A percentile compares a stretch with the other conserved stretches of the same genome.
Conservation (phyloP, 2,329 filamentous ascomycete genomes). For the Xylariaceae sp. region DNA sequence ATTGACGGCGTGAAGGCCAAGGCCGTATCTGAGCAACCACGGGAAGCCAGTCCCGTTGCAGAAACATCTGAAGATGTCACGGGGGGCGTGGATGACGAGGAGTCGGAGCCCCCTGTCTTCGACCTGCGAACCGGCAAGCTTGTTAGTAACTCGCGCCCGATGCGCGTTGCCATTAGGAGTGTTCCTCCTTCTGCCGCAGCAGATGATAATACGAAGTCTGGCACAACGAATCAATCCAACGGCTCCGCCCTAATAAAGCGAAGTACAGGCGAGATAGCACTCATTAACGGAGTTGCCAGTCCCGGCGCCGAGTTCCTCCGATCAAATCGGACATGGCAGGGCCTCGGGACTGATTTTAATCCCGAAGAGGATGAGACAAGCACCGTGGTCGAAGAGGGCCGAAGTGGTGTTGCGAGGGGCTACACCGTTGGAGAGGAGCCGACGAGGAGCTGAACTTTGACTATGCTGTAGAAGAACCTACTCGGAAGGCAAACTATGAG, state of each 20-base stretch:
- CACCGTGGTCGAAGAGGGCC: constrained; percentile 74
- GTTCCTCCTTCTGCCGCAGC: constrained; percentile 8
- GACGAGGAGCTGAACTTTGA: constrained; percentile 28
- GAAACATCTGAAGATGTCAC: constrained; percentile 31
- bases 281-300: constrained; percentile 79
- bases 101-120: constrained; percentile 81
- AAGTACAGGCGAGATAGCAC: constrained; percentile 61
- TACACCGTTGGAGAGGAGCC: constrained; percentile 67
- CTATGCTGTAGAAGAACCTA: neutral
- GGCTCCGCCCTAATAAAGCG: constrained; percentile 55
- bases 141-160: constrained; percentile 70
- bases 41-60: constrained; percentile 6
- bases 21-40: constrained; percentile 20
- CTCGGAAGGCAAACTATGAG: too few relatives aligned
- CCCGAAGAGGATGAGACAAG: constrained; percentile 44
- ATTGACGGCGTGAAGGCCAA: constrained; percentile 62
- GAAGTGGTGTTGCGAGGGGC: constrained; percentile 80
- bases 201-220: constrained; percentile 9
- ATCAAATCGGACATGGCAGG: constrained; percentile 82
- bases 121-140: constrained; percentile 85
- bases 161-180: constrained; percentile 46
- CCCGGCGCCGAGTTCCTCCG: constrained; percentile 85
- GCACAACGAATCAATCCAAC: constrained; percentile 19
- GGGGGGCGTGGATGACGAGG: constrained; percentile 52
- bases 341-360: constrained; percentile 80